These are phyloP conservation scores for Penicillium hordei DNA, from an alignment of 2,329 filamentous ascomycete genomes.

Conservation along the genomic window DNA sequence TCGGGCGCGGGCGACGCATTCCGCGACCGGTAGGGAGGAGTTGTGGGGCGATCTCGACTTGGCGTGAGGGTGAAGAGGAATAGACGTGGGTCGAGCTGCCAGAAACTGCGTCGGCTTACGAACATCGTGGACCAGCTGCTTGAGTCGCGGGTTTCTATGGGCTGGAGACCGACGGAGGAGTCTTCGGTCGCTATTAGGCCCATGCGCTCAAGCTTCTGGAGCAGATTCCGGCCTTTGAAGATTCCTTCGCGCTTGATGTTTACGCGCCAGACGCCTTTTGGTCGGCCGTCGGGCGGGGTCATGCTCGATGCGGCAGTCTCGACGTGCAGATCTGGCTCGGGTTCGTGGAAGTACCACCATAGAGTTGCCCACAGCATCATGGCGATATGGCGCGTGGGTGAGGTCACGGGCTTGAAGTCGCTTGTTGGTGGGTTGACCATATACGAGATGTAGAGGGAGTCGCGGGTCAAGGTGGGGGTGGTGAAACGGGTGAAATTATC, in stretches of 20 bases:
- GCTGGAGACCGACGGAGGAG: conserved; percentile 67
- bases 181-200: conserved; percentile 76
- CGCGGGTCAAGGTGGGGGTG: conserved; percentile 71
- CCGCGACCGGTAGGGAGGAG: conserved; percentile 53
- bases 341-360: conserved; percentile 97
- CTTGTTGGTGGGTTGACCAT: conserved; percentile 78
- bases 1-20: conserved; percentile 52
- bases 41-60: conserved; percentile 46
- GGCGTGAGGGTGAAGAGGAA: conserved; percentile 85
- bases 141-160: conserved; percentile 58
- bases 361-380: conserved; percentile 96
- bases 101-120: conserved; percentile 76
- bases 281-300: conserved; percentile 69
- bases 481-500: conserved; percentile 57
- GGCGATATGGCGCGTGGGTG: conserved; percentile 83
- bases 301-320: conserved; percentile 61
- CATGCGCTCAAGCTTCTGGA: conserved; percentile 93
- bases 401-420: conserved; percentile 76
- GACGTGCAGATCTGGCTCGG: conserved; percentile 65
- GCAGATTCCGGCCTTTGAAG: conserved; percentile 75
- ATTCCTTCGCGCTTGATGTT: conserved; percentile 85
- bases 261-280: conserved; percentile 82
- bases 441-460: conserved; percentile 87
- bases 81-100: conserved; percentile 83
- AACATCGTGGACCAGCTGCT: conserved; percentile 79